Evolutionary conservation across 2,329 filamentous ascomycete genomes (phyloP).

Genomic region (Pseudocercospora macadamiae): DNA sequence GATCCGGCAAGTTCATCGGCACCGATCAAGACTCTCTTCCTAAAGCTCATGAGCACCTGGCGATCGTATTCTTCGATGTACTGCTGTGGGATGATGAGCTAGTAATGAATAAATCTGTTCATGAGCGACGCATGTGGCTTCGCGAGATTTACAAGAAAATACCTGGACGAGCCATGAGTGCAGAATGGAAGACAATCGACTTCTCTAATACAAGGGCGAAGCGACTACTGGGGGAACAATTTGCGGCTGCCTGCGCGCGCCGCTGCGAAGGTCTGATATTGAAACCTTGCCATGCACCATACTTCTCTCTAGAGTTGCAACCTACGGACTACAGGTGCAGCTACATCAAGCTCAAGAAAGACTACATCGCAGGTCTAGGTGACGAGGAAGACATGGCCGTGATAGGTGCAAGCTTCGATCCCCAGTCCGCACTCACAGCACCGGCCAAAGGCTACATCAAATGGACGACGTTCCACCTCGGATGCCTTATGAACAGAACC

Average conservation of each 20-base stretch:
- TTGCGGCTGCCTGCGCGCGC: conserved; percentile 67
- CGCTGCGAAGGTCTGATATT: conserved; percentile 79
- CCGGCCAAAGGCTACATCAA: conserved; percentile 48
- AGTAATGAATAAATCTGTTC: conserved; percentile 58
- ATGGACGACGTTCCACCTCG: conserved; percentile 83
- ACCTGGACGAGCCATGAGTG: conserved; percentile 67
- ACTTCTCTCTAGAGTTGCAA: conserved; percentile 56
- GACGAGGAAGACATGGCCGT: conserved; percentile 83
- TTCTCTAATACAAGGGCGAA: conserved; percentile 59
- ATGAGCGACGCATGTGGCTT: conserved; percentile 64
- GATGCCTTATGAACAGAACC: conserved; percentile 71
- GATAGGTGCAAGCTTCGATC: conserved; percentile 73
- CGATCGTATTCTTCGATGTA: conserved; percentile 65
- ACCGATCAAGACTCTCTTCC: conserved; percentile 68
- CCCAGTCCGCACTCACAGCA: conserved; percentile 62
- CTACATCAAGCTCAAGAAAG: conserved; percentile 83
- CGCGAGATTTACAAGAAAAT: conserved; percentile 57
- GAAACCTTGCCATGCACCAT: conserved; percentile 75
- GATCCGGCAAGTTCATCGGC: conserved; percentile 71
- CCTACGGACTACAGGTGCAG: conserved; percentile 24
- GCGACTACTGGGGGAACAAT: conserved; percentile 62
- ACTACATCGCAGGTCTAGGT: conserved; percentile 77
- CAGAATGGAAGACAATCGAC: conserved; percentile 68
- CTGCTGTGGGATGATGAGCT: conserved; percentile 59
- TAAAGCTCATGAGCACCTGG: conserved; percentile 59